Evolutionary conservation across 169 alveolate genomes (phyloP).

Genomic region (Theileria luwenshuni): DNA sequence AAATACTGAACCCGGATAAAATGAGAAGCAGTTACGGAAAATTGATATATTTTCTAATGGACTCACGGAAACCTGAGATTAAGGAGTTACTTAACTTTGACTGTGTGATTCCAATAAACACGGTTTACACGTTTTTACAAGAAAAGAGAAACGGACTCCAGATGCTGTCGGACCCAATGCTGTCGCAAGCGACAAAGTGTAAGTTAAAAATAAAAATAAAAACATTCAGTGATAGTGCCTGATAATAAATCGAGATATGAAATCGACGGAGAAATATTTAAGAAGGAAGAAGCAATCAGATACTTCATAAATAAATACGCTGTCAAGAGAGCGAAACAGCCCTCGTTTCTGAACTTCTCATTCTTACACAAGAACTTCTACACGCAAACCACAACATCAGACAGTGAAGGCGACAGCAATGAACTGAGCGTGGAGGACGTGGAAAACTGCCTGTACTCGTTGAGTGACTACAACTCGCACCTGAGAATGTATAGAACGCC

Average conservation of each 20-base stretch:
- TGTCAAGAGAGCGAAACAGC: constrained; percentile 34
- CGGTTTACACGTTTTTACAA: constrained; percentile 82
- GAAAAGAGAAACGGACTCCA: constrained; percentile 80
- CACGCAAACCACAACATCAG: not conserved
- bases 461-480: constrained; percentile 87
- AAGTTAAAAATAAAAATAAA: not conserved
- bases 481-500: constrained; percentile 82
- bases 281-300: constrained; percentile 78
- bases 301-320: constrained; percentile 69
- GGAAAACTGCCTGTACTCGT: constrained; percentile 88
- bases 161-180: constrained; percentile 81
- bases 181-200: constrained; percentile 84
- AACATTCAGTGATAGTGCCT: constrained; percentile 69
- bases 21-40: constrained; percentile 89
- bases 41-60: constrained; percentile 88
- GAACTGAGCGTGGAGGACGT: constrained; percentile 85
- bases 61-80: constrained; percentile 83
- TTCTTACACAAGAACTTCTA: constrained; percentile 56
- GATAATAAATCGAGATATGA: constrained; percentile 70
- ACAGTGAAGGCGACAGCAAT: constrained; percentile 53
- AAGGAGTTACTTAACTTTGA: constrained; percentile 81
- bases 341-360: constrained; percentile 64
- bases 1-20: constrained; percentile 89
- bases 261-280: constrained; percentile 76
- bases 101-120: constrained; percentile 82